phyloP scores from a whole-genome alignment of 768 basidiomycete genomes.

The Artomyces pyxidatus region DNA sequence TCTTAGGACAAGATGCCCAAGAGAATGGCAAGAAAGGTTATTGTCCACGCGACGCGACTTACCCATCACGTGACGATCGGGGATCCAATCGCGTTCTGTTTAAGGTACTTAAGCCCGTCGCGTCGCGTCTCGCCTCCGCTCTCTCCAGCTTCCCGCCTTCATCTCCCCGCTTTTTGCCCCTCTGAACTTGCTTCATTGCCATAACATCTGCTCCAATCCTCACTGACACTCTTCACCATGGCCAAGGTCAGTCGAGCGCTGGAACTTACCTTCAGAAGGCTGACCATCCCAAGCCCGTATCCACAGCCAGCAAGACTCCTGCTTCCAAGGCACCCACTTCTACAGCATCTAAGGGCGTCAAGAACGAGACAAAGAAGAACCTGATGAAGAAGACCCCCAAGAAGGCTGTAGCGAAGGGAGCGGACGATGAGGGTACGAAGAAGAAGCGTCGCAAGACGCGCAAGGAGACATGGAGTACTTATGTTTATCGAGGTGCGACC shows the following conservation, averaged over 20 bases:
- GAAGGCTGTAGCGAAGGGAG: conserved; percentile 55
- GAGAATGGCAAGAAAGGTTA: too few species aligned
- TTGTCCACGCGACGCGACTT: background rate
- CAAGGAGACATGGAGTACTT: conserved; percentile 79
- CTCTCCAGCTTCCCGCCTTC: background rate
- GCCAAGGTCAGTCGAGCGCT: conserved; percentile 6
- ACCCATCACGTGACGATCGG: background rate
- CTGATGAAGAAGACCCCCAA: conserved; percentile 43
- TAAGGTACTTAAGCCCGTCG: background rate
- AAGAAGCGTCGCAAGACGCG: conserved; percentile 76
- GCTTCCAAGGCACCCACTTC: conserved; percentile 52
- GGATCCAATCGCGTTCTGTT: background rate
- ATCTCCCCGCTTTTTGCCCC: background rate
- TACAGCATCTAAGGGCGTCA: conserved; percentile 32
- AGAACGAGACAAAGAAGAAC: conserved; percentile 29
- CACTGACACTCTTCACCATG: too few species aligned
- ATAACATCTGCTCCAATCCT: too few species aligned
- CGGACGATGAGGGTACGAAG: conserved; percentile 54
- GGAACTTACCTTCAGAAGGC: background rate
- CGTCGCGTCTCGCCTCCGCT: background rate
- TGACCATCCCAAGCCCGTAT: conserved; percentile 7
- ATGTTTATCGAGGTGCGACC: conserved; percentile 78
- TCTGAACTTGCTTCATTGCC: too few species aligned
- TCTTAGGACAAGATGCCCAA: too few species aligned
- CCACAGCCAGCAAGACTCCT: conserved; percentile 31